These are phyloP conservation scores for Trypanosoma lewisi DNA, from an alignment of 208 protist genomes.

Conservation along the genomic window DNA sequence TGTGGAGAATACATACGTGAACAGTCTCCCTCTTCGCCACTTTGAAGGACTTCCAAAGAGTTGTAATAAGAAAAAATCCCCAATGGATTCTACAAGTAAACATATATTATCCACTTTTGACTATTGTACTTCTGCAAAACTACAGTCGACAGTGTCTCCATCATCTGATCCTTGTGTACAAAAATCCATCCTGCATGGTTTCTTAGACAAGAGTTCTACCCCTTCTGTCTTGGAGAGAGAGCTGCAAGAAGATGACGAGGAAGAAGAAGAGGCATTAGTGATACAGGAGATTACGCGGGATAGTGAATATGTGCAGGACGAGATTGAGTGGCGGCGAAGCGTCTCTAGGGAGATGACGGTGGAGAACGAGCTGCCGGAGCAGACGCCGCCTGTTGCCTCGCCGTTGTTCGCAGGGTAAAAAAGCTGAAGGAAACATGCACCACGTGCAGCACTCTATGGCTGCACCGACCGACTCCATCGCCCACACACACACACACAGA, in stretches of 20 bases:
- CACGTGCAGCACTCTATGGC: not conserved
- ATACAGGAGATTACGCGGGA: not conserved
- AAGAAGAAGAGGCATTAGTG: not conserved
- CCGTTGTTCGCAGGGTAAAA: slow-evolving; percentile 6
- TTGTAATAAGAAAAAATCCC: not conserved
- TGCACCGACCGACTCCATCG: too few relatives aligned
- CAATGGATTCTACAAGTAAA: too few relatives aligned
- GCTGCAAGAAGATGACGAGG: not conserved
- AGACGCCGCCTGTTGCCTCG: slow-evolving; percentile 1
- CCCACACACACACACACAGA: too few relatives aligned
- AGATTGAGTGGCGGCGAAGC: slow-evolving; percentile 5
- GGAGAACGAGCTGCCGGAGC: slow-evolving; percentile 1
- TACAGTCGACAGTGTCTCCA: too few relatives aligned
- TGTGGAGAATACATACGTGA: slow-evolving; percentile 11
- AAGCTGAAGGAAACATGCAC: not conserved
- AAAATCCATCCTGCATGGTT: too few relatives aligned
- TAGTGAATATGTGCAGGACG: slow-evolving; percentile 5
- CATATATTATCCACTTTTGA: too few relatives aligned
- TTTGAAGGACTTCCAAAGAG: slow-evolving; percentile 8
- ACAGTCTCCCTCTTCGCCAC: slow-evolving; percentile 1
- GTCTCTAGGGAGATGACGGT: not conserved
- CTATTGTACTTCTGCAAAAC: too few relatives aligned
- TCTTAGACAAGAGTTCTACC: too few relatives aligned
- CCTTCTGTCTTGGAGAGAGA: too few relatives aligned
- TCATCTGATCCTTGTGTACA: too few relatives aligned